Conservation (phyloP, 75 land plant genomes). For the Larix kaempferi region DNA sequence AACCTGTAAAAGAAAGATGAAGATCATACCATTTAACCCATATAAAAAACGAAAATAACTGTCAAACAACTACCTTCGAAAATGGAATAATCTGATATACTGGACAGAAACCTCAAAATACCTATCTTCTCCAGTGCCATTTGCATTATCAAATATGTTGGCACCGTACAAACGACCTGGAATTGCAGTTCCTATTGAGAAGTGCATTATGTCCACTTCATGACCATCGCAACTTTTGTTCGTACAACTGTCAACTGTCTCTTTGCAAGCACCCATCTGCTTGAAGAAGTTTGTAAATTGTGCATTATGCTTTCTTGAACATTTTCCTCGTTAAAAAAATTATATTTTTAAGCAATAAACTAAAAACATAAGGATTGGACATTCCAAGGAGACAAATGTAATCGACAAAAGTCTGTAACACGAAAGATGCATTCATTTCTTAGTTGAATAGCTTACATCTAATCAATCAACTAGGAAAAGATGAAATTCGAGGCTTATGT, state of each 20-base stretch:
- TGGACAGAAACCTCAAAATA: slow-evolving; percentile 12
- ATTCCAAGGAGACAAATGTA: background rate
- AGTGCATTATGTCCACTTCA: slow-evolving; percentile 97
- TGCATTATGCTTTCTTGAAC: background rate
- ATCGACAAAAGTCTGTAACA: background rate
- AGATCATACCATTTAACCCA: slow-evolving; percentile 8
- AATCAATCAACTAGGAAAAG: background rate
- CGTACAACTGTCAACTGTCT: slow-evolving; percentile 48
- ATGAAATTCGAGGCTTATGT: background rate
- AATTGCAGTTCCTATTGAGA: slow-evolving; percentile 81
- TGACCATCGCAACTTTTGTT: slow-evolving; percentile 68
- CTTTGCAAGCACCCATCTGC: slow-evolving; percentile 97
- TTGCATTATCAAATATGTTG: slow-evolving; percentile 66
- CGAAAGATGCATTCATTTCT: background rate
- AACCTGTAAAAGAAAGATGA: slow-evolving; percentile 34
- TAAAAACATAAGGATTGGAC: background rate
- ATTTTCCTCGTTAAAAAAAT: background rate
- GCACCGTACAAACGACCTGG: slow-evolving; percentile 95
- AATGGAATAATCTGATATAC: slow-evolving; percentile 5
- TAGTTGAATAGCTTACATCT: background rate
- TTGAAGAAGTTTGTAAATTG: background rate
- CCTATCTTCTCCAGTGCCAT: slow-evolving; percentile 85
- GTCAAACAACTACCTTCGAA: slow-evolving; percentile 2
- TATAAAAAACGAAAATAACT: background rate
- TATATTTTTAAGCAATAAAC: background rate